A percentile compares a stretch with the other conserved stretches of the same genome.
Evolutionary conservation across 1,139 yeast species (phyloP).

Genomic region (Debaryomycetaceae sp.): DNA sequence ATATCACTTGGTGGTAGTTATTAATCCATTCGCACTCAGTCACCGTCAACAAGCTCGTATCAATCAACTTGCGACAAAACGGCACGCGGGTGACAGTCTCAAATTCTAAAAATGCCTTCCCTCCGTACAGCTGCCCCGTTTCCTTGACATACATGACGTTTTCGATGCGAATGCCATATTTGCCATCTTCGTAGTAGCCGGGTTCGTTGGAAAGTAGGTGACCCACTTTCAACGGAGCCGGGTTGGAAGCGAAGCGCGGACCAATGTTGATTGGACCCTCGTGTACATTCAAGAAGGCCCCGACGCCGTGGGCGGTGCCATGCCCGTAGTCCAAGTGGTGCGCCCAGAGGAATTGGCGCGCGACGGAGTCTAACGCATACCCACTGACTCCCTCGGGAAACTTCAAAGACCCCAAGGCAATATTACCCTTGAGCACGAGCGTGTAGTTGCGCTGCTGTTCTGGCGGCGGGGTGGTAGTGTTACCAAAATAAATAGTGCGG

Average conservation of each 20-base stretch:
- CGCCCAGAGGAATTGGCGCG: slow-evolving; percentile 86
- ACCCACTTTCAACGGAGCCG: slow-evolving; percentile 56
- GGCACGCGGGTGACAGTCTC: slow-evolving; percentile 92
- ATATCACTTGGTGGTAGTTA: slow-evolving; percentile 59
- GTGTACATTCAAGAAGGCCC: slow-evolving; percentile 87
- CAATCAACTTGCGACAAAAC: slow-evolving; percentile 66
- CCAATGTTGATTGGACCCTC: slow-evolving; percentile 97
- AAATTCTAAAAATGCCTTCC: slow-evolving; percentile 62
- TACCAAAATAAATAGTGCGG: slow-evolving; percentile 81
- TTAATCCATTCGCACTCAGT: slow-evolving; percentile 71
- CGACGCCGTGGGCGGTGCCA: slow-evolving; percentile 98
- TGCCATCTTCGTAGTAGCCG: slow-evolving; percentile 89
- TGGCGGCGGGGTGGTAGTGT: slow-evolving; percentile 56
- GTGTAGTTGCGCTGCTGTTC: slow-evolving; percentile 79
- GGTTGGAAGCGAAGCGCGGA: slow-evolving; percentile 48
- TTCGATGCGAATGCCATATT: slow-evolving; percentile 91
- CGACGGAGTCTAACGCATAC: slow-evolving; percentile 74
- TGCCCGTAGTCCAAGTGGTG: slow-evolving; percentile 89
- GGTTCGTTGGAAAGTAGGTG: slow-evolving; percentile 91
- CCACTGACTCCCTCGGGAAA: slow-evolving; percentile 92
- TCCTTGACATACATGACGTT: slow-evolving; percentile 67
- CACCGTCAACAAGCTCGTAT: slow-evolving; percentile 47
- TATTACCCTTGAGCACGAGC: slow-evolving; percentile 85
- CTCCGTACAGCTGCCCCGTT: slow-evolving; percentile 39
- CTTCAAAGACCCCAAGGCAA: slow-evolving; percentile 68